A percentile compares a stretch with the other conserved stretches of the same genome.
These are phyloP conservation scores for Zasmidium angulare DNA, from an alignment of 2,329 filamentous ascomycete genomes.

Conservation along the genomic window DNA sequence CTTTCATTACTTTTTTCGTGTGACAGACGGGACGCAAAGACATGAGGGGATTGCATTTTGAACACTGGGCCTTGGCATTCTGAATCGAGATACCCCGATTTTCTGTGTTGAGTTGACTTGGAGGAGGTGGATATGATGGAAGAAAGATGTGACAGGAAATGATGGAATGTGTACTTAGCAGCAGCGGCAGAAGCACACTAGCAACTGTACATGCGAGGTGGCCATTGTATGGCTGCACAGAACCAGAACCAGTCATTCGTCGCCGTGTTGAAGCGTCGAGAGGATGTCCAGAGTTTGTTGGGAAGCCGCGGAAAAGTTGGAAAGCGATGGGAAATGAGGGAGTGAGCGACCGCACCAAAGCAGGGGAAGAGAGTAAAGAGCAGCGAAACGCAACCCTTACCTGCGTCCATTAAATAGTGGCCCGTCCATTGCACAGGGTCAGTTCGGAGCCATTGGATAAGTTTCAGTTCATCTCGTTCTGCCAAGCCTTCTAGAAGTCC, in stretches of 20 bases:
- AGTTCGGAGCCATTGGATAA: neutral
- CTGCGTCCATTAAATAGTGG: neutral
- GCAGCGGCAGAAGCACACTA: neutral
- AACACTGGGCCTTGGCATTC: neutral
- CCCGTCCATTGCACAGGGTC: neutral
- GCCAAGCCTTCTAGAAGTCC: neutral
- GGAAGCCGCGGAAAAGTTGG: neutral
- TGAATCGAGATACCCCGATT: constrained; percentile 6
- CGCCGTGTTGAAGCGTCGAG: too few species aligned
- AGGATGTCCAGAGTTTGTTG: too few species aligned
- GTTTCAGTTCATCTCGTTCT: neutral
- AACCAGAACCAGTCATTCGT: too few species aligned
- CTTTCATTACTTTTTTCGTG: neutral
- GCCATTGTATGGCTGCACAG: constrained; percentile 1
- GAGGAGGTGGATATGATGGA: neutral
- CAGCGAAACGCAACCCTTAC: too few species aligned
- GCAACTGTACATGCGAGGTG: neutral
- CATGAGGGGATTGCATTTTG: neutral
- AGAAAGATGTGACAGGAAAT: neutral
- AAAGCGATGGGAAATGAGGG: neutral
- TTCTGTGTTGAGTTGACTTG: neutral
- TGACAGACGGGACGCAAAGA: neutral
- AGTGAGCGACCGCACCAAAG: neutral
- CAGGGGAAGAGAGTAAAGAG: too few species aligned
- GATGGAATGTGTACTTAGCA: neutral